phyloP scores from a whole-genome alignment of 306 rosid species.

The Vicia faba region DNA sequence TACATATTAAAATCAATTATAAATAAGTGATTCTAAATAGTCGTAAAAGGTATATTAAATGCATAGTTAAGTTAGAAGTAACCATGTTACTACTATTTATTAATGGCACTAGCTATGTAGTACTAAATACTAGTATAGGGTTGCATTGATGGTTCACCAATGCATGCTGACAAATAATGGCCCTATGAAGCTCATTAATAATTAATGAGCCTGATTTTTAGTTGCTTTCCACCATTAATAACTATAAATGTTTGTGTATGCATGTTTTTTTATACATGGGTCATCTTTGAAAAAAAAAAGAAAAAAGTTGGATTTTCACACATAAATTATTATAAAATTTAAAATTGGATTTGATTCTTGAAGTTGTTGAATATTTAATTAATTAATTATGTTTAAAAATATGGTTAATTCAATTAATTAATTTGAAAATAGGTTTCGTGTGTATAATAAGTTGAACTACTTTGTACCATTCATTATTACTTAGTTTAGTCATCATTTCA shows the following conservation, averaged over 20 bases:
- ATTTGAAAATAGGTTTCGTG: too few relatives aligned
- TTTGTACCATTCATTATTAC: conserved; percentile 32
- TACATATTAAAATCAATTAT: too few relatives aligned
- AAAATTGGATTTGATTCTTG: too few relatives aligned
- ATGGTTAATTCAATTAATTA: too few relatives aligned
- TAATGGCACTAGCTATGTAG: conserved; percentile 5
- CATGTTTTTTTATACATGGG: too few relatives aligned
- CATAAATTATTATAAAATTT: too few relatives aligned
- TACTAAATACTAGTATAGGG: conserved; percentile 32
- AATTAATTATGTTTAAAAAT: too few relatives aligned
- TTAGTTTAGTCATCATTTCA: conserved; percentile 56
- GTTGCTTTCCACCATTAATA: conserved; percentile 56
- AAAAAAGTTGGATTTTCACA: too few relatives aligned
- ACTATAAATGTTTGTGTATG: conserved; percentile 23
- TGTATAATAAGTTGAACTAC: conserved; percentile 9
- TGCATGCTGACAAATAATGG: conserved; percentile 47
- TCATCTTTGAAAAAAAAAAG: too few relatives aligned
- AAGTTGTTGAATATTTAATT: too few relatives aligned
- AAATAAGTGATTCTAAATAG: neutral
- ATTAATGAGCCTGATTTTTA: conserved; percentile 47
- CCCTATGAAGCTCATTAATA: conserved; percentile 37
- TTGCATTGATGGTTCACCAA: conserved; percentile 52
- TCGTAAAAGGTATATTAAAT: neutral
- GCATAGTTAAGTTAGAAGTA: neutral
- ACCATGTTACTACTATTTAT: neutral